These are phyloP conservation scores for Begonia loranthoides DNA, from an alignment of 306 rosid genomes.

Conservation along the genomic window DNA sequence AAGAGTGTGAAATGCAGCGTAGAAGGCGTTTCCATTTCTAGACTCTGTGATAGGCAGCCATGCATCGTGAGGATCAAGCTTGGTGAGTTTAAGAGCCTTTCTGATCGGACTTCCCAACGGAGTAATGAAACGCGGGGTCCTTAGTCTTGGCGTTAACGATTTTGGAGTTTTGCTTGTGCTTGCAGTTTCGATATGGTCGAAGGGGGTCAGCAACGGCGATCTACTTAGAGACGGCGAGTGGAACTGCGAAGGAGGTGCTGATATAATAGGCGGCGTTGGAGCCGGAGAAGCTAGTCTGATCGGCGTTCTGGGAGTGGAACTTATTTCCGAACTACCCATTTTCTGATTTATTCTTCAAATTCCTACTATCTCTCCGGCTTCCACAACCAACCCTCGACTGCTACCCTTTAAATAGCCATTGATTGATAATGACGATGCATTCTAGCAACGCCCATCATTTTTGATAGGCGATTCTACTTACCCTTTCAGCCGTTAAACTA, in stretches of 20 bases:
- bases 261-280: neutral
- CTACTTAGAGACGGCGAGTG: constrained; percentile 15
- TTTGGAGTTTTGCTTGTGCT: constrained; percentile 1
- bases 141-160: constrained; percentile 1
- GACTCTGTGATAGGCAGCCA: constrained; percentile 45
- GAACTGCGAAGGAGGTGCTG: constrained; percentile 11
- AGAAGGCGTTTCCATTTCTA: constrained; percentile 28
- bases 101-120: constrained; percentile 14
- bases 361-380: no score
- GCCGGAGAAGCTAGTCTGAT: neutral
- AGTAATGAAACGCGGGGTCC: constrained; percentile 11
- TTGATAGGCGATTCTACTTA: no score
- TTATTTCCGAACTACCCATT: no score
- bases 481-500: no score
- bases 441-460: no score
- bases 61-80: constrained; percentile 16
- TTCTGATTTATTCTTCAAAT: no score
- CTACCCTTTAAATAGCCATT: no score
- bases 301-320: neutral
- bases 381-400: no score
- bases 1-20: constrained; percentile 29
- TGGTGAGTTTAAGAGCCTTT: constrained; percentile 7
- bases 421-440: no score
- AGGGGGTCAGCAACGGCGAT: constrained; percentile 9
- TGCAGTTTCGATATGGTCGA: constrained; percentile 2